Base-by-base conservation (phyloP, 257 asterid genomes). In the Solanum ossicruentum region DNA sequence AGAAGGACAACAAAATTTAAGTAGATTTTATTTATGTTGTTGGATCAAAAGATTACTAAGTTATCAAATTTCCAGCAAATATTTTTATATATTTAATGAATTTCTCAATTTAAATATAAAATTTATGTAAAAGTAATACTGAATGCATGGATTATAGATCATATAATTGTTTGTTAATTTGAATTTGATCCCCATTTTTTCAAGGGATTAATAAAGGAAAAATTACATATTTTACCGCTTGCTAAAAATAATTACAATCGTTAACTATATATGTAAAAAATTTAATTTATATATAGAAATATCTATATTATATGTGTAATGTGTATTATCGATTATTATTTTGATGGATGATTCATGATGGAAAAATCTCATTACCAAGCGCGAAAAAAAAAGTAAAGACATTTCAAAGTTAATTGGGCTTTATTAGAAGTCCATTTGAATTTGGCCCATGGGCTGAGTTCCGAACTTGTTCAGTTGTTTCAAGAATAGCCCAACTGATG, bases 31-130 rank as follows among this genome's bases (percentile, higher is more conserved):
- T 10, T 60, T 60, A 0, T 3, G 1, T 21, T 8, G 2, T 60
- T 58, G 6, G 7, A 20, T 1, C 6, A n/a, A 60, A 10, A n/a
- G 0, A 7, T n/a, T 60, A 60, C 8, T 10, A 0, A n/a, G 8
- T 21, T 60, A 4, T 60, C 11, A 2, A n/a, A n/a, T 60, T n/a
- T 12, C 8, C 1, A 60, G 10, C 1, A 21, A n/a, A 60, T 60
- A n/a, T 43, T 43, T 43, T 43, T 43, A 5, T 43, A 43, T 43
- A 43, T 10, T 1, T 60, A n/a, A 58, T 58, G 9, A 0, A n/a
- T 58, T 58, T 58, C 1, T 58, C 28, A 20, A 58, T 58, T 20
- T 10, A 58, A 58, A 10, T n/a, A n/a, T 12, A 57, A 3, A 8
- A 57, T 3, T 0, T 57, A 32, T 57, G 12, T 6, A 57, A 57